Percentiles rank a stretch among this genome's conserved stretches.
These are phyloP conservation scores for Stenogyne calaminthoides DNA, from an alignment of 305 asterid genomes.

Conservation along the genomic window DNA sequence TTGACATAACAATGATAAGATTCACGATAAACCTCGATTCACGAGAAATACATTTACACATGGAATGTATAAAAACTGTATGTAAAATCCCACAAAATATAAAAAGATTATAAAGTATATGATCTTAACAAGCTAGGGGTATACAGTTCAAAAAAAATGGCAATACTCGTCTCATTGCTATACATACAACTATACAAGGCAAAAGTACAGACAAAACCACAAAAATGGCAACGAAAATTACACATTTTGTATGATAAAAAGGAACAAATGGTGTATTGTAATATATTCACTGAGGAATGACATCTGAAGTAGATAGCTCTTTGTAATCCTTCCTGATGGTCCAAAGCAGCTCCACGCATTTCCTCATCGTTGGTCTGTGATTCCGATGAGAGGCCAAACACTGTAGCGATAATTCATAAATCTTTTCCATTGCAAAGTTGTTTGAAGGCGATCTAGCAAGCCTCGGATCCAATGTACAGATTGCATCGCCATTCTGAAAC, in stretches of 20 bases:
- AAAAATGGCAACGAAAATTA: neutral
- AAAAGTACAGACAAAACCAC: neutral
- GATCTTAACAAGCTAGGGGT: conserved; percentile 24
- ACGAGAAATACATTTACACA: too few relatives aligned
- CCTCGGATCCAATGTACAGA: conserved; percentile 72
- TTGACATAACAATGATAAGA: too few relatives aligned
- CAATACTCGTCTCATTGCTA: conserved; percentile 3
- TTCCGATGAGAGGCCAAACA: conserved; percentile 77
- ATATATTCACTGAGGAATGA: conserved; percentile 13
- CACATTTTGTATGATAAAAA: neutral
- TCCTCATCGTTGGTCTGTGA: conserved; percentile 80
- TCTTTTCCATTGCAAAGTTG: conserved; percentile 67
- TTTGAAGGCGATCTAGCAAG: conserved; percentile 63
- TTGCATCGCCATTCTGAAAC: conserved; percentile 70
- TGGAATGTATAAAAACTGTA: neutral
- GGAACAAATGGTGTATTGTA: neutral
- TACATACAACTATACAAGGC: conserved; percentile 1
- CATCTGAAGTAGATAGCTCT: conserved; percentile 44
- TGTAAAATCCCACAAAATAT: neutral
- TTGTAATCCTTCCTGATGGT: conserved; percentile 73
- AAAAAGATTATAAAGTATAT: neutral
- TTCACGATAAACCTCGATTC: too few relatives aligned
- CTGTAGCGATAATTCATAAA: conserved; percentile 64
- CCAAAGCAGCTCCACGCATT: conserved; percentile 90
- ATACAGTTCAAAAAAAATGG: conserved; percentile 17